Base-by-base conservation (phyloP, 306 rosid genomes). In the Ziziphus jujuba region DNA sequence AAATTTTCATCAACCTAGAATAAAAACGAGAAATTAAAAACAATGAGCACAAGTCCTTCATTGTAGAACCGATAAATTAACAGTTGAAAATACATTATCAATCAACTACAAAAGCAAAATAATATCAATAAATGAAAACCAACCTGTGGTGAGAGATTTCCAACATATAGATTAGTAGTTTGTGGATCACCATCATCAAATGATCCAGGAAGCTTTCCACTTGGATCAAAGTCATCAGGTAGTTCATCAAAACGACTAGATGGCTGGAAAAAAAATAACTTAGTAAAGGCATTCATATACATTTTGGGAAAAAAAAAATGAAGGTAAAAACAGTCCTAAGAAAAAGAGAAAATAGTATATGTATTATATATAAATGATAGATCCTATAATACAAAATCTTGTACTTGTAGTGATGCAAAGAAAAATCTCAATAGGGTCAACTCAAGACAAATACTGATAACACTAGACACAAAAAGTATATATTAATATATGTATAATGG, bases 171-270 rank as follows among this genome's bases (percentile, higher is more conserved):
- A 87, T 95, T 95, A 33, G 99, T 95, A 44, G 99, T 95, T 75
- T 90, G 99, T 51, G 99, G 97, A 84, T 95, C 99, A 56, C 99
- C 99, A 74, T 95, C 99, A 84, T 95, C 99, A 84, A 95, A 91
- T 70, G 99, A 95, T 75, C 99, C 99, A 6, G 91, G 93, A 65
- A 92, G 84, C 80, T 82, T 95, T 75, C 99, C 99, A 76, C 95
- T 95, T 21, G 99, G 89, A 80, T 95, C 99, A 74, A 90, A 88
- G 50, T 95, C 99, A 65, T 95, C 99, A 58, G 97, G 99, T 50
- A 95, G 77, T 73, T 95, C 99, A 34, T 95, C 99, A 84, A 95
- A 95, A 63, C 92, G 99, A 69, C 86, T 93, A 47, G 90, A 82
- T 81, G 87, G 91, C 85, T 64, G 76, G 25, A 59, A 65, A 59